Evolutionary conservation across 192 early-diverging fungal genomes (phyloP).

Genomic region (Chytriomyces sp.): DNA sequence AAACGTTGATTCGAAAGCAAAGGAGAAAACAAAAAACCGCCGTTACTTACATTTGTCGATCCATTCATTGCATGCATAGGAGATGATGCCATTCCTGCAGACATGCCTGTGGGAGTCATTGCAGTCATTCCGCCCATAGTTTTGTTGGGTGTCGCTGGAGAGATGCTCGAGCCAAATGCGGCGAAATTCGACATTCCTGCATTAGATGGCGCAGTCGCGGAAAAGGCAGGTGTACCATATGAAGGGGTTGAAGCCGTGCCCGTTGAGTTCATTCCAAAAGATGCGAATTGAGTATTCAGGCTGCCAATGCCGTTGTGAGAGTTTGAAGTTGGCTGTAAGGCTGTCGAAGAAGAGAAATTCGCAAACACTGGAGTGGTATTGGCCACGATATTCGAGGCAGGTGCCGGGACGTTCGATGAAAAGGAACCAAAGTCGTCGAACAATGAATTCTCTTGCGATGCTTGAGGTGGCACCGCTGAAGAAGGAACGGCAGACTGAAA

Average conservation of each 20-base stretch:
- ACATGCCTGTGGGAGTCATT: neutral
- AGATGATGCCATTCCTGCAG: neutral
- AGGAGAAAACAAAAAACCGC: neutral
- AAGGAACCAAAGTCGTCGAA: slow-evolving; percentile 24
- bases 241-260: neutral
- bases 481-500: slow-evolving; percentile 59
- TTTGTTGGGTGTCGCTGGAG: neutral
- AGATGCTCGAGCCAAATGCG: slow-evolving; percentile 6
- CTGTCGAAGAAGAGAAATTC: neutral
- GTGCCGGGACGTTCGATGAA: neutral
- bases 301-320: neutral
- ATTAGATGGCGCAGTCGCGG: slow-evolving; percentile 6
- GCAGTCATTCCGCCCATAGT: neutral
- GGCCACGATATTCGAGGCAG: neutral
- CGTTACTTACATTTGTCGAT: neutral
- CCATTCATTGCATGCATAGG: neutral
- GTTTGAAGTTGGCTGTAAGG: neutral
- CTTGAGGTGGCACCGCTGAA: neutral
- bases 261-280: neutral
- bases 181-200: slow-evolving; percentile 31
- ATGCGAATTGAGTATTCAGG: slow-evolving; percentile 8
- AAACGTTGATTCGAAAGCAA: slow-evolving; percentile 5
- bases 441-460: too few relatives aligned
- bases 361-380: neutral
- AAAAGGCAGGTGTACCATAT: neutral